Base-by-base conservation (phyloP, 371 early-diverging fungal species). In the Mortierella sp. region DNA sequence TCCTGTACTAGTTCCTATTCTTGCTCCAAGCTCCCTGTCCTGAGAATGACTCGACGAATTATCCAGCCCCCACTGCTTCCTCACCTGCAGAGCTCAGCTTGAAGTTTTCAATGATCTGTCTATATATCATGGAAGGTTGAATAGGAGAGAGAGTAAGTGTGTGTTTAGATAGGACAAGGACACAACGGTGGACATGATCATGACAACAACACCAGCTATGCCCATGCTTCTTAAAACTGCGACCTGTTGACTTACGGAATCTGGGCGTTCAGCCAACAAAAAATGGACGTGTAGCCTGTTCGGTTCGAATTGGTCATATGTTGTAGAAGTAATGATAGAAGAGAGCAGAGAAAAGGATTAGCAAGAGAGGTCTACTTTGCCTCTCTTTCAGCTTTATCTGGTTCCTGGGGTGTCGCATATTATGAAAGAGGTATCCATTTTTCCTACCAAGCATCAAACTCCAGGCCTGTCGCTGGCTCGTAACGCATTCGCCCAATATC, bases 191-290 rank as follows among this genome's bases (percentile, higher is more conserved):
- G 31, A 24, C 57, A 46, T 24, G 54, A 37, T 67, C 67, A 67
- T 67, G 3, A 24, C 5, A 24, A 24, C 5, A 67, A 40, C 67
- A 34, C 11, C 67, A 61, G 5, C 37, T 31, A 3, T n/a, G 24
- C n/a, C 40, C 10, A 34, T 24, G 40, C 50, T 26, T 50, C 46
- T 43, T 19, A 21, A 50, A 44, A 71, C 31, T 48, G 6, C 3
- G 37, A n/a, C 34, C 67, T 44, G 2, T 34, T n/a, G 14, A 91
- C 91, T 85, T 95, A 94, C 90, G 96, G 96, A 86, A 95, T 88
- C 88, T 95, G 95, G 51, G 95, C 95, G 87, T 92, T 94, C 21
- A 96, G 73, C 96, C 96, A 96, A 81, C 91, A 94, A 24, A 88
- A 75, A 59, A 96, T 94, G 2, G 95, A 95, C 10, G 91, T 53